A percentile compares a stretch with the other conserved stretches of the same genome.
Evolutionary conservation across 768 basidiomycete genomes (phyloP).

Genomic region (Russula dissimulans): DNA sequence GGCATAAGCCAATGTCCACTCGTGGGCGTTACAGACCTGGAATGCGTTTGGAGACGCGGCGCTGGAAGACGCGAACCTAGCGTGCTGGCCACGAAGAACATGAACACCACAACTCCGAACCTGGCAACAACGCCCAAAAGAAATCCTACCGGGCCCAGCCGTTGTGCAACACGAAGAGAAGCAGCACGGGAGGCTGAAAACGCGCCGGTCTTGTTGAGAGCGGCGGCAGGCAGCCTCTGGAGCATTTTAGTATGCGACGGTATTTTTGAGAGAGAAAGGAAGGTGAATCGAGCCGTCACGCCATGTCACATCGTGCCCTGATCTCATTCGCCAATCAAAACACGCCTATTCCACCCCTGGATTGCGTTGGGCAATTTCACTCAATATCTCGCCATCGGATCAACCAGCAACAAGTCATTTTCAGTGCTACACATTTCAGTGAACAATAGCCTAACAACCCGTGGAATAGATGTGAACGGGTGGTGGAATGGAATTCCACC

Average conservation of each 20-base stretch:
- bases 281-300: constrained; percentile 34
- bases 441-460: not conserved
- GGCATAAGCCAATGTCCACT: not conserved
- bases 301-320: constrained; percentile 23
- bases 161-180: constrained; percentile 34
- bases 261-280: constrained; percentile 35
- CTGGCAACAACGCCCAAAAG: not conserved
- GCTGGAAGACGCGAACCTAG: constrained; percentile 63
- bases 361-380: too few species aligned
- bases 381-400: too few species aligned
- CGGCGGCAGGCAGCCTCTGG: constrained; percentile 71
- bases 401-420: too few species aligned
- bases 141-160: constrained; percentile 41
- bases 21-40: constrained; percentile 42
- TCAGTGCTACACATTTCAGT: too few species aligned
- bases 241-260: constrained; percentile 54
- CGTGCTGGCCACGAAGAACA: constrained; percentile 34
- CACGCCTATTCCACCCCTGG: not conserved
- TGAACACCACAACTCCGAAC: constrained; percentile 17
- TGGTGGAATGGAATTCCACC: not conserved
- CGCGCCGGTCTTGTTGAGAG: constrained; percentile 50
- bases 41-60: constrained; percentile 46
- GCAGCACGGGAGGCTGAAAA: constrained; percentile 39
- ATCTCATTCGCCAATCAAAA: not conserved
- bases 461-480: not conserved